phyloP scores from a whole-genome alignment of 306 rosid genomes.

The Phaseolus lunatus region DNA sequence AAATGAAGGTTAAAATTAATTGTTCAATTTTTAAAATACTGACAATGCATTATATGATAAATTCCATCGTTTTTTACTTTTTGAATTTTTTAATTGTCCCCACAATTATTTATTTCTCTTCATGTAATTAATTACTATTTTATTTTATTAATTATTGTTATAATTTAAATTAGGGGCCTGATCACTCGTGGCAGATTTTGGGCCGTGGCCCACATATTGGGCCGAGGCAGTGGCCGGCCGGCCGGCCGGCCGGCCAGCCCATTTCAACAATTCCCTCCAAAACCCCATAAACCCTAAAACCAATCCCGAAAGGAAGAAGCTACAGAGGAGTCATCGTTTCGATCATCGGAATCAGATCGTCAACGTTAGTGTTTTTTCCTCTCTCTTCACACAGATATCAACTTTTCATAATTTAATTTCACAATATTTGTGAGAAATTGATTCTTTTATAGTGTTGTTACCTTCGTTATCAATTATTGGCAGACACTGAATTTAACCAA shows the following conservation, averaged over 20 bases:
- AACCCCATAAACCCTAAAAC: constrained; percentile 2
- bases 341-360: not conserved
- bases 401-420: not conserved
- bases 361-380: not conserved
- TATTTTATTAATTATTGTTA: too few relatives aligned
- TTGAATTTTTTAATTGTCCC: too few relatives aligned
- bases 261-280: not conserved
- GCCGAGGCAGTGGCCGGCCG: too few relatives aligned
- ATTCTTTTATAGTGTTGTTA: not conserved
- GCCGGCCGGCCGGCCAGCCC: not conserved
- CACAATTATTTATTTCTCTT: too few relatives aligned
- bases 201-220: too few relatives aligned
- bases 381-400: not conserved
- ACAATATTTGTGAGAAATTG: not conserved
- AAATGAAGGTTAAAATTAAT: too few relatives aligned
- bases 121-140: too few relatives aligned
- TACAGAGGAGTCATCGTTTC: not conserved
- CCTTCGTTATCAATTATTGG: not conserved
- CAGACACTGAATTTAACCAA: constrained; percentile 16
- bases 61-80: too few relatives aligned
- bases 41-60: too few relatives aligned
- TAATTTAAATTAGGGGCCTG: too few relatives aligned
- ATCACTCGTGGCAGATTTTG: too few relatives aligned
- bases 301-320: not conserved
- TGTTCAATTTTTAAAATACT: too few relatives aligned